Base-by-base conservation (phyloP, 108 stramenopile genomes). In the Asterionellopsis glacialis region DNA sequence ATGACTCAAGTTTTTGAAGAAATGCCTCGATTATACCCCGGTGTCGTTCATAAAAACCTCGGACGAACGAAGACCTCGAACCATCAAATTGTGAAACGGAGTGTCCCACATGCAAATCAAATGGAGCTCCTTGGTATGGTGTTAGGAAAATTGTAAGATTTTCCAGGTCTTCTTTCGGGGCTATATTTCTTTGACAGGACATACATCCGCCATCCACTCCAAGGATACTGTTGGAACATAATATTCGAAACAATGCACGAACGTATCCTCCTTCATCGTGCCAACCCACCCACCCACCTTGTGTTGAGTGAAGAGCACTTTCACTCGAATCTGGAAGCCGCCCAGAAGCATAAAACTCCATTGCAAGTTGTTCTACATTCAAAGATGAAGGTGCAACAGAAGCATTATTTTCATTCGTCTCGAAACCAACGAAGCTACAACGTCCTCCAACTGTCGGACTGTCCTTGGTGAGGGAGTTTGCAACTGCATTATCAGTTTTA, bases 321-420 rank as follows among this genome's bases (percentile, higher is more conserved):
- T 71, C 48, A 16, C 47, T 68, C 33, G 19, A 19, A 38, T 50
- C 26, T 18, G 91, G 88, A 28, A 89, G 76, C 21, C 85, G 53
- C 41, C 84, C 91, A 55, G 65, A 54, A 33, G 51, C 39, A 56
- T 93, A 93, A 64, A 77, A 79, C 57, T 88, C 86, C 51, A 83
- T 73, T 5, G 91, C 91, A n/a, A 87, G 77, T 59, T 89, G 73
- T 58, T 93, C 91, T 22, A 93, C 91, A 68, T 83, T 93, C 43
- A 92, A 61, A 26, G 83, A 84, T 15, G 68, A 65, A 33, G 57
- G 41, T 15, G 50, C 44, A 22, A 56, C 61, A 16, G 42, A 19
- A 9, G 45, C 28, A 10, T 70, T 57, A 44, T 23, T 69, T 12
- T 78, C 57, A 45, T 65, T 28, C 7, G 85, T 76, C 56, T 93